Evolutionary conservation across 2,329 filamentous ascomycete genomes (phyloP).

Genomic region (Colletotrichum orchidophilum): DNA sequence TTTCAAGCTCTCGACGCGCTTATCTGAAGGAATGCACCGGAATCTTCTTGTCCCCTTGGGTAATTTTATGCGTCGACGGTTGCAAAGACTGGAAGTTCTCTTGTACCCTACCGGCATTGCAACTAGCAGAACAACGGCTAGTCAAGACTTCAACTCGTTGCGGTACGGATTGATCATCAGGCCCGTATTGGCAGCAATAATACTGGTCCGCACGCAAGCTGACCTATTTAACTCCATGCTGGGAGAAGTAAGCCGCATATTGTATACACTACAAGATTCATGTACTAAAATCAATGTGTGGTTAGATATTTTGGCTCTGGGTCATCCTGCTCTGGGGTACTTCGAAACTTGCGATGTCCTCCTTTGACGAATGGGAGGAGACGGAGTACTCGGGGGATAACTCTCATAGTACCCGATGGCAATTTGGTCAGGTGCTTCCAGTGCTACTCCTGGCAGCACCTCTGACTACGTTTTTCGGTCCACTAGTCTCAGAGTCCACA

Average conservation of each 20-base stretch:
- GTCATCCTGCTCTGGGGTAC: background rate
- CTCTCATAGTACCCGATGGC: background rate
- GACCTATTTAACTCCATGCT: background rate
- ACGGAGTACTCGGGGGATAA: no score
- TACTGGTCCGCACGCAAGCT: background rate
- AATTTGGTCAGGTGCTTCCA: background rate
- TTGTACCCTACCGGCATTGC: no score
- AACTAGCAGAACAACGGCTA: no score
- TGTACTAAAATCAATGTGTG: no score
- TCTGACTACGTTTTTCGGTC: background rate
- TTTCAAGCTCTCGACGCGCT: background rate
- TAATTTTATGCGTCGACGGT: background rate
- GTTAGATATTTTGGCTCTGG: background rate
- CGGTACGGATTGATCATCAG: background rate
- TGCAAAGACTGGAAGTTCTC: no score
- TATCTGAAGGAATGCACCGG: background rate
- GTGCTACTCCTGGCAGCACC: background rate
- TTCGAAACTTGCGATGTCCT: background rate
- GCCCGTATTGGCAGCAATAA: background rate
- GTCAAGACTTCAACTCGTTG: no score
- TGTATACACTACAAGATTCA: no score
- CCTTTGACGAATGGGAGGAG: background rate
- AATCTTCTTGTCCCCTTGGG: background rate
- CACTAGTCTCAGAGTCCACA: background rate
- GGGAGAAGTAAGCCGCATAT: background rate